phyloP scores from a whole-genome alignment of 441 rosid genomes.

The Isatis lusitanica region DNA sequence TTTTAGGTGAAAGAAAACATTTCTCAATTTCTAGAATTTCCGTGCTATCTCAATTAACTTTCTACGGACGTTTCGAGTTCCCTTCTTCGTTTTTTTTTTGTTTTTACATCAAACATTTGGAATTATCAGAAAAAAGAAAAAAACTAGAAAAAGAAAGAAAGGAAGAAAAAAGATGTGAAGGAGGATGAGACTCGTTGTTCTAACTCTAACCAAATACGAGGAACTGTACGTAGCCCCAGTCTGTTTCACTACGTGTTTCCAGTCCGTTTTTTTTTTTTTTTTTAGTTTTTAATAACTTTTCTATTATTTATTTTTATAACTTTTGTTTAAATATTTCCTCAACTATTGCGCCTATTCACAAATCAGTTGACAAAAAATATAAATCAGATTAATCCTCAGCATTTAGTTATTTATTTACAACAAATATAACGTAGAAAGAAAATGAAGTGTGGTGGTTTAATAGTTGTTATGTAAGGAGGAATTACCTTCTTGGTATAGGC shows the following conservation, averaged over 20 bases:
- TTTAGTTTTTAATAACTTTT: neutral
- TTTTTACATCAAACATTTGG: too few species aligned
- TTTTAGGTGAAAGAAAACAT: neutral
- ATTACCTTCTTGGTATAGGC: too few species aligned
- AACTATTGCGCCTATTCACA: neutral
- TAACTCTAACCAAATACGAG: neutral
- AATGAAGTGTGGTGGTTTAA: too few species aligned
- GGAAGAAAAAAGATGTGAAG: neutral
- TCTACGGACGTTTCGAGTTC: too few species aligned
- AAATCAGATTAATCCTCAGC: neutral
- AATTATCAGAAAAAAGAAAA: neutral
- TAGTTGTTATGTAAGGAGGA: too few species aligned
- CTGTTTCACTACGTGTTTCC: neutral
- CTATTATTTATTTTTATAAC: neutral
- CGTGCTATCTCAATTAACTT: neutral
- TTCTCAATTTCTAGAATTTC: neutral
- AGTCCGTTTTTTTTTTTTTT: neutral
- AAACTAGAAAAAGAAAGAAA: neutral
- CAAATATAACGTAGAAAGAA: too few species aligned
- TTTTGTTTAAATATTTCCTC: neutral
- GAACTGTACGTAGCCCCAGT: neutral
- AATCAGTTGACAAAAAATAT: too few species aligned
- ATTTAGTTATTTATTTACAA: neutral
- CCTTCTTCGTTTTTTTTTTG: too few species aligned
- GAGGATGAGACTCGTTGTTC: slow-evolving; percentile 14